A percentile compares a stretch with the other conserved stretches of the same genome.
Evolutionary conservation across 140 eudicot genomes (phyloP).

Genomic region (Oenanthe javanica): DNA sequence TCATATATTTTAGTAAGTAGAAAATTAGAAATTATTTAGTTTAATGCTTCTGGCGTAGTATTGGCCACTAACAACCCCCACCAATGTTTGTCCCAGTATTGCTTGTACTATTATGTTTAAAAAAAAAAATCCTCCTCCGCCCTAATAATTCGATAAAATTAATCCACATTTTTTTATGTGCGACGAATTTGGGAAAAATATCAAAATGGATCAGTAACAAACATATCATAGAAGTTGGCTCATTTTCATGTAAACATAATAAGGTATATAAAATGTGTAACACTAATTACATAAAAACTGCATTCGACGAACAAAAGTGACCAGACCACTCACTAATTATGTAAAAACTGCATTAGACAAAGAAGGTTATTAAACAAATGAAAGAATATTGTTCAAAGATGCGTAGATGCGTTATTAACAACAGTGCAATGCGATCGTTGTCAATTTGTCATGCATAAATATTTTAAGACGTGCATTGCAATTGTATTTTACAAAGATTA

Average conservation of each 20-base stretch:
- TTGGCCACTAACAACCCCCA: slow-evolving; percentile 41
- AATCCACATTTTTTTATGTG: not conserved
- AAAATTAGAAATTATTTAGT: not conserved
- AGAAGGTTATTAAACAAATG: not conserved
- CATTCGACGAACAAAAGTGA: too few species aligned
- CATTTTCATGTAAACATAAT: not conserved
- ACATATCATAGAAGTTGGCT: not conserved
- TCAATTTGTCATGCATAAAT: not conserved
- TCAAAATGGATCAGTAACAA: too few species aligned
- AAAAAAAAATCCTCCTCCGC: too few species aligned
- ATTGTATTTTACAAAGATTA: too few species aligned
- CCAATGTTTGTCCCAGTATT: slow-evolving; percentile 34
- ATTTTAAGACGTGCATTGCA: not conserved
- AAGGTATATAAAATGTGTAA: not conserved
- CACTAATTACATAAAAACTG: too few species aligned
- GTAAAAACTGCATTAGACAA: not conserved
- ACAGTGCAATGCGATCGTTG: not conserved
- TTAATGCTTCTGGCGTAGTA: slow-evolving; percentile 10
- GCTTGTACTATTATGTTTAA: slow-evolving; percentile 13
- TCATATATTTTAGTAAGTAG: not conserved
- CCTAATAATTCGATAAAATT: not conserved
- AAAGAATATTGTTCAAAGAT: not conserved
- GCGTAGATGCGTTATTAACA: not conserved
- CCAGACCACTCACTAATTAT: too few species aligned
- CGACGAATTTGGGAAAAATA: not conserved